Evolutionary conservation across 768 basidiomycete species (phyloP).

Genomic region (Epithele typhae): DNA sequence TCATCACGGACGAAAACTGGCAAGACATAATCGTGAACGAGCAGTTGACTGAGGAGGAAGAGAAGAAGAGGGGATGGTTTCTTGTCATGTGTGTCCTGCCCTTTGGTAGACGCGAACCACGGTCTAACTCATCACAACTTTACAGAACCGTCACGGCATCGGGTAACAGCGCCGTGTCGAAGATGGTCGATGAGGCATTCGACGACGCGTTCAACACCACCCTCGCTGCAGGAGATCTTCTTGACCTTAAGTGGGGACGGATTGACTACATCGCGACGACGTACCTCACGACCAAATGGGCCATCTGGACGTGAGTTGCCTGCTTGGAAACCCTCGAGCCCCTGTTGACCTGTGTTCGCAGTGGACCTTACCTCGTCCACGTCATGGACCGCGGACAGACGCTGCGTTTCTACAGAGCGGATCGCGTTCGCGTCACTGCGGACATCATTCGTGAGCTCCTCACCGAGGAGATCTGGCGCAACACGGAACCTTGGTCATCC

Average conservation of each 20-base stretch:
- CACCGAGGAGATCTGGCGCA: slow-evolving; percentile 55
- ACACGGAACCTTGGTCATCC: slow-evolving; percentile 64
- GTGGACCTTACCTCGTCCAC: slow-evolving; percentile 75
- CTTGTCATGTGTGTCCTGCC: slow-evolving; percentile 59
- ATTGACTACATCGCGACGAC: slow-evolving; percentile 89
- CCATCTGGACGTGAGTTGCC: slow-evolving; percentile 68
- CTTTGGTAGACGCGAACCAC: neutral
- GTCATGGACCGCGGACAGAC: slow-evolving; percentile 66
- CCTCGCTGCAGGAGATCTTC: slow-evolving; percentile 53
- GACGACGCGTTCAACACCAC: slow-evolving; percentile 71
- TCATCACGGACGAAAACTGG: slow-evolving; percentile 83
- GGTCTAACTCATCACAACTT: too few relatives aligned
- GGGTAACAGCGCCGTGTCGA: slow-evolving; percentile 61
- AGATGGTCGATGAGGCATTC: slow-evolving; percentile 67
- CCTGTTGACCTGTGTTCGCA: slow-evolving; percentile 25
- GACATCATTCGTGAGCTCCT: slow-evolving; percentile 66
- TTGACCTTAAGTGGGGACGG: slow-evolving; percentile 75
- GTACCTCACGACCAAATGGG: slow-evolving; percentile 80
- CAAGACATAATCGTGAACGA: slow-evolving; percentile 70
- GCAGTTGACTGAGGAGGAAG: slow-evolving; percentile 48
- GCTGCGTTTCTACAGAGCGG: slow-evolving; percentile 76
- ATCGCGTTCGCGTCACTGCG: slow-evolving; percentile 54
- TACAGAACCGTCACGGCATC: slow-evolving; percentile 53
- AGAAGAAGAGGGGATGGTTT: slow-evolving; percentile 74
- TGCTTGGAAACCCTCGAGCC: too few relatives aligned